Percentiles rank a stretch among this genome's conserved stretches.
phyloP scores from a whole-genome alignment of 1,284 basidiomycete species.

The Trichosporon inkin region DNA sequence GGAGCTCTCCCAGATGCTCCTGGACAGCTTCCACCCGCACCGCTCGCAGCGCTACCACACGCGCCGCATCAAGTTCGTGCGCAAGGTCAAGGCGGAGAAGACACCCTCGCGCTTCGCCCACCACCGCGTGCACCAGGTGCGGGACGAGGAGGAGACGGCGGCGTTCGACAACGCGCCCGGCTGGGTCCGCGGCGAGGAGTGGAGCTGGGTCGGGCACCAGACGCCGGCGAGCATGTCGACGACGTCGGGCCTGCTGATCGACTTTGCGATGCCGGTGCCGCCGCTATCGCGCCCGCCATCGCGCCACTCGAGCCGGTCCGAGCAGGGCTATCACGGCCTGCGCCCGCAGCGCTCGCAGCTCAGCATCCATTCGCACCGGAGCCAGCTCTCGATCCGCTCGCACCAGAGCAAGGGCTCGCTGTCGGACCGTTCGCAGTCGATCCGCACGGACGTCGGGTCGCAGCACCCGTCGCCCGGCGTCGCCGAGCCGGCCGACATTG shows the following conservation, averaged over 20 bases:
- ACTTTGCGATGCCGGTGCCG: conserved; percentile 20
- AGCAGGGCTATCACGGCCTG: neutral
- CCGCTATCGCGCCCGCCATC: conserved; percentile 11
- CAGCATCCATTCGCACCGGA: neutral
- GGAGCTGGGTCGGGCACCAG: conserved; percentile 39
- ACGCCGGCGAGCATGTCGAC: conserved; percentile 26
- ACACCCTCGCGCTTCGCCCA: conserved; percentile 50
- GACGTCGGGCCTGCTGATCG: conserved; percentile 18
- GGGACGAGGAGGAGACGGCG: conserved; percentile 45
- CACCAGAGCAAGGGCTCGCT: conserved; percentile 4
- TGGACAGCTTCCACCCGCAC: conserved; percentile 52
- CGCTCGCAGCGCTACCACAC: conserved; percentile 49
- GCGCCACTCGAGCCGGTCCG: neutral
- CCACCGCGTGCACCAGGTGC: conserved; percentile 34
- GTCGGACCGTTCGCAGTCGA: conserved; percentile 1
- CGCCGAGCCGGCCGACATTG: neutral
- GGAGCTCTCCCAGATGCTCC: conserved; percentile 53
- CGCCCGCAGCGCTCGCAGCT: neutral
- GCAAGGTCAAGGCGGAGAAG: conserved; percentile 48
- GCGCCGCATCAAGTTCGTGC: conserved; percentile 51
- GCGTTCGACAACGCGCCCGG: conserved; percentile 46
- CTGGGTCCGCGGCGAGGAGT: conserved; percentile 45
- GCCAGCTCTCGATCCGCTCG: conserved; percentile 1
- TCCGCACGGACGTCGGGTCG: neutral
- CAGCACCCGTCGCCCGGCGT: neutral